A percentile compares a stretch with the other conserved stretches of the same genome.
phyloP scores from a whole-genome alignment of 192 early-diverging fungal species.

The Martensiomyces pterosporus region DNA sequence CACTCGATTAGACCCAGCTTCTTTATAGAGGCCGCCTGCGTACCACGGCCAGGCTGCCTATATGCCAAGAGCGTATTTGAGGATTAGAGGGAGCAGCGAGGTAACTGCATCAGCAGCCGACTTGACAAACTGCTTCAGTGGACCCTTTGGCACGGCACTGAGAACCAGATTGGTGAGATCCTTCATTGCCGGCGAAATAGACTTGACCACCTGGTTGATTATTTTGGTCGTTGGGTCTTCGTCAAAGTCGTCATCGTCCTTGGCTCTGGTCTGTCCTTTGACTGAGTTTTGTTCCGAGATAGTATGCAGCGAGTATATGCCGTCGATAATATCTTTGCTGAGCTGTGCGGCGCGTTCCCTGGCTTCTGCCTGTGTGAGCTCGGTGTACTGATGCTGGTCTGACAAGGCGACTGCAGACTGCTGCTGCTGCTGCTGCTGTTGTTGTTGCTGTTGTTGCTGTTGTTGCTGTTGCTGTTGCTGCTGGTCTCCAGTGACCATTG shows the following conservation, averaged over 20 bases:
- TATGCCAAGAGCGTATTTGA: slow-evolving; percentile 41
- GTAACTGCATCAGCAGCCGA: slow-evolving; percentile 32
- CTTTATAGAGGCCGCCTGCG: too few relatives aligned
- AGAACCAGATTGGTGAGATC: slow-evolving; percentile 23
- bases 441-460: not conserved
- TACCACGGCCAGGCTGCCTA: too few relatives aligned
- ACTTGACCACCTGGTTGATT: slow-evolving; percentile 17
- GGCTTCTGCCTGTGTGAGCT: slow-evolving; percentile 25
- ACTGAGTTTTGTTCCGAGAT: slow-evolving; percentile 8
- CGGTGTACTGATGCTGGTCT: not conserved
- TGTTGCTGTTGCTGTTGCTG: not conserved
- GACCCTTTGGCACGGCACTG: slow-evolving; percentile 23
- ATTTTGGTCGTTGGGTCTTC: slow-evolving; percentile 30
- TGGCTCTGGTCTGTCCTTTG: slow-evolving; percentile 8
- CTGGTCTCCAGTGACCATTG: too few relatives aligned
- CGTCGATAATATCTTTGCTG: slow-evolving; percentile 24
- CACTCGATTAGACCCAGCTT: too few relatives aligned
- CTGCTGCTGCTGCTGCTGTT: too few relatives aligned
- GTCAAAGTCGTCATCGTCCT: slow-evolving; percentile 19
- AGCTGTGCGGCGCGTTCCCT: slow-evolving; percentile 12
- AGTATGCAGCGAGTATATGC: slow-evolving; percentile 19
- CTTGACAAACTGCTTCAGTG: slow-evolving; percentile 35
- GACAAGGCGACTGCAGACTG: too few relatives aligned
- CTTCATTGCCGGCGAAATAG: slow-evolving; percentile 34
- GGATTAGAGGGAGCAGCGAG: slow-evolving; percentile 37